phyloP scores from a whole-genome alignment of 2,329 filamentous ascomycete species.

The Penicillium sp. region DNA sequence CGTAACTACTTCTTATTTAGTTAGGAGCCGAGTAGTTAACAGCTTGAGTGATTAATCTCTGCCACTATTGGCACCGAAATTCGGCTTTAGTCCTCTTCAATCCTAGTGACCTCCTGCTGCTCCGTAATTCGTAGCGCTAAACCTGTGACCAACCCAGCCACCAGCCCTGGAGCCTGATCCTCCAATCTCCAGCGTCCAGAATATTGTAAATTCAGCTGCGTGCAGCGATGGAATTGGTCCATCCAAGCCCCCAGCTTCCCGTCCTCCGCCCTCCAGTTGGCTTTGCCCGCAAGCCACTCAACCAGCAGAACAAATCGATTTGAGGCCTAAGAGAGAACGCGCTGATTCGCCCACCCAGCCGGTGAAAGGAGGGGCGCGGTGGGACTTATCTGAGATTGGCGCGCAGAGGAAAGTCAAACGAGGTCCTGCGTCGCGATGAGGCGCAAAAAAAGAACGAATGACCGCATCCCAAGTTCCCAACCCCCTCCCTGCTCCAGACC shows the following conservation, averaged over 20 bases:
- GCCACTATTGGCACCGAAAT: not conserved
- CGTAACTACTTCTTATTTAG: not conserved
- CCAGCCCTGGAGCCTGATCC: no score
- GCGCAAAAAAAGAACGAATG: not conserved
- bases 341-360: not conserved
- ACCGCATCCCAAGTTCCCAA: no score
- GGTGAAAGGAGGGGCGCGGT: not conserved
- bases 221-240: not conserved
- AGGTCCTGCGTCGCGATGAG: not conserved
- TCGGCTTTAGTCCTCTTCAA: not conserved
- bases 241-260: not conserved
- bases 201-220: not conserved
- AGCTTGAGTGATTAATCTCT: not conserved
- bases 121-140: not conserved
- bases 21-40: not conserved
- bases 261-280: not conserved
- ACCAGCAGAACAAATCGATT: not conserved
- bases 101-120: not conserved
- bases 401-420: not conserved
- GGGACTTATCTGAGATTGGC: conserved; percentile 1
- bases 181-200: not conserved
- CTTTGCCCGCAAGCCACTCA: not conserved
- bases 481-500: no score
- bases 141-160: no score
- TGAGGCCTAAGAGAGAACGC: not conserved